Conservation (phyloP, 768 basidiomycete genomes). For the Pleurotus citrinopileatus region DNA sequence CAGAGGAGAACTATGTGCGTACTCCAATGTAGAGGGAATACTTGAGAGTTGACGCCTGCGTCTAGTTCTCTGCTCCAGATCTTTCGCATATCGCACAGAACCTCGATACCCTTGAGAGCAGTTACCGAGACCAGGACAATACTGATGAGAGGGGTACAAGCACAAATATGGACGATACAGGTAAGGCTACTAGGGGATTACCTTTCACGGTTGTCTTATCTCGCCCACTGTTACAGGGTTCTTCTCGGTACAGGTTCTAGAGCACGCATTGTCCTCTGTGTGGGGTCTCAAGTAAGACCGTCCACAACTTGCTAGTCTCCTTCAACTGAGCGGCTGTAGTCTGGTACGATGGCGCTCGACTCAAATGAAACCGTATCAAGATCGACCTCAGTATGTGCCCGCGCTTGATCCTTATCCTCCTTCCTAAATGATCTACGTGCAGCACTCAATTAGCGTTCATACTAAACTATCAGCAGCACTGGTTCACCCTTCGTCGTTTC, state of each 20-base stretch:
- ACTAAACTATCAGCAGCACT: constrained; percentile 82
- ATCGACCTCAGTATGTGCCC: constrained; percentile 67
- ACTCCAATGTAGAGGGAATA: constrained; percentile 3
- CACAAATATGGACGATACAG: constrained; percentile 92
- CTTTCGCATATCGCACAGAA: constrained; percentile 70
- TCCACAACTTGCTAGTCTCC: constrained; percentile 6
- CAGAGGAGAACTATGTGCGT: constrained; percentile 45
- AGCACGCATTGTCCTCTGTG: constrained; percentile 70
- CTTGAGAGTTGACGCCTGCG: constrained; percentile 6
- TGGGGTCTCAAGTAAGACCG: constrained; percentile 73
- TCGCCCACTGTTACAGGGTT: constrained; percentile 52
- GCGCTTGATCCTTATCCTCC: neutral
- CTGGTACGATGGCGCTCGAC: constrained; percentile 85
- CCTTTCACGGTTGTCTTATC: neutral
- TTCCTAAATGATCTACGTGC: neutral
- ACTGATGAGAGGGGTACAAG: constrained; percentile 42
- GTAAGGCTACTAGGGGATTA: constrained; percentile 27
- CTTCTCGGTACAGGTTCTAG: constrained; percentile 89
- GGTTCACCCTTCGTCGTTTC: constrained; percentile 86
- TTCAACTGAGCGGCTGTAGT: constrained; percentile 33
- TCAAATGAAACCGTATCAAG: constrained; percentile 73
- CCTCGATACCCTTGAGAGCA: constrained; percentile 64
- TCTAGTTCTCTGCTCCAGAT: constrained; percentile 76
- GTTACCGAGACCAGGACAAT: constrained; percentile 39
- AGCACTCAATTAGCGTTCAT: constrained; percentile 87